Evolutionary conservation across 352 stramenopile species (phyloP).

Genomic region (Pythium phragmiticola): DNA sequence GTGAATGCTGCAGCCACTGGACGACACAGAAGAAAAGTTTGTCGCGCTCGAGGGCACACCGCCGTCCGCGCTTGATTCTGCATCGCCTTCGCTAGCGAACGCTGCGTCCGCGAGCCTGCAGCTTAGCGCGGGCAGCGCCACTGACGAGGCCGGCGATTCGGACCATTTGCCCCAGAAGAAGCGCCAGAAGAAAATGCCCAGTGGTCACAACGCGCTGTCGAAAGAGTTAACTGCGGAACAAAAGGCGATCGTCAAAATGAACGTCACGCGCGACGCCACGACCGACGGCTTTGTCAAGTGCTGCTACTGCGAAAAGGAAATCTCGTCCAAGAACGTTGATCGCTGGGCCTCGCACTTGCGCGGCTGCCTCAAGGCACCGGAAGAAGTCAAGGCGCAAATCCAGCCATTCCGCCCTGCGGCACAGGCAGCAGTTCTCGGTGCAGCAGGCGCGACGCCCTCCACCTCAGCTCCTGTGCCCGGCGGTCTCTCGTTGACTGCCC

Average conservation of each 20-base stretch:
- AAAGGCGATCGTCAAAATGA: constrained; percentile 75
- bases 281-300: constrained; percentile 71
- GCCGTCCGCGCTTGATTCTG: constrained; percentile 17
- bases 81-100: neutral
- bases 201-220: constrained; percentile 24
- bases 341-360: constrained; percentile 81
- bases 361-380: constrained; percentile 70
- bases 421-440: constrained; percentile 20
- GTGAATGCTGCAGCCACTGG: constrained; percentile 48
- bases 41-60: constrained; percentile 23
- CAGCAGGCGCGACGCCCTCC: constrained; percentile 11
- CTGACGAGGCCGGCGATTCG: constrained; percentile 29
- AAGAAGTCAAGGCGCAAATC: constrained; percentile 79
- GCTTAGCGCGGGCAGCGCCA: constrained; percentile 5
- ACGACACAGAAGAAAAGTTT: constrained; percentile 39
- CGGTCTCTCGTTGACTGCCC: constrained; percentile 18
- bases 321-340: constrained; percentile 81
- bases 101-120: neutral
- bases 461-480: constrained; percentile 18
- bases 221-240: constrained; percentile 72
- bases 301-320: constrained; percentile 84
- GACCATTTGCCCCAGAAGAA: constrained; percentile 23
- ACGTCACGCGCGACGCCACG: constrained; percentile 56
- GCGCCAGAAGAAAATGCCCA: constrained; percentile 29
- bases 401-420: constrained; percentile 42